Percentiles rank a stretch among this genome's conserved stretches.
These are phyloP conservation scores for Naumovozyma dairenensis DNA, from an alignment of 805 yeast species.

Conservation along the genomic window DNA sequence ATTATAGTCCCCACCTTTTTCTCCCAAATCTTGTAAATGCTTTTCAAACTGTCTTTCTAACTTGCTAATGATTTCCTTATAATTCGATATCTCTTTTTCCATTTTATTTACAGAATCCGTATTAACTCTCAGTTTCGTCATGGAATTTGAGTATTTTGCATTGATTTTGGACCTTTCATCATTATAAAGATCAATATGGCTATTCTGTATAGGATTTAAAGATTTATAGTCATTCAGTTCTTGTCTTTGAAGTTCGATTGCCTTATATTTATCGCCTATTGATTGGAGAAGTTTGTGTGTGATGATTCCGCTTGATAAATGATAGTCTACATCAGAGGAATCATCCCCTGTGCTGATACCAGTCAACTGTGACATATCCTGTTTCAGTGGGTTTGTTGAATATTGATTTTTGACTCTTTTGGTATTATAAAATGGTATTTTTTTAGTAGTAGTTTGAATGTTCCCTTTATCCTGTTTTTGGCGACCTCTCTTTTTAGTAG, in stretches of 20 bases:
- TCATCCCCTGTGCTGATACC: conserved; percentile 41
- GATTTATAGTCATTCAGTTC: conserved; percentile 41
- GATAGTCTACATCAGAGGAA: conserved; percentile 29
- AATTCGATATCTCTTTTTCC: conserved; percentile 24
- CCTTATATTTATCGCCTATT: conserved; percentile 39
- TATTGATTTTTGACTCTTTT: conserved; percentile 60
- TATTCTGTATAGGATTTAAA: conserved; percentile 32
- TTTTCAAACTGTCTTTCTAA: conserved; percentile 25
- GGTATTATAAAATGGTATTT: conserved; percentile 40
- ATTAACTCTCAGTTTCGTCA: conserved; percentile 9
- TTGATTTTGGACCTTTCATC: conserved; percentile 38
- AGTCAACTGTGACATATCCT: conserved; percentile 37
- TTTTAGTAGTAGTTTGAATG: conserved; percentile 3
- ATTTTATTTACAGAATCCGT: conserved; percentile 26
- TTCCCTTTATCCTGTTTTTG: conserved; percentile 6
- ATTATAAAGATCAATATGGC: conserved; percentile 35
- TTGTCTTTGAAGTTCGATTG: conserved; percentile 33
- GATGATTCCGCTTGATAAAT: conserved; percentile 32
- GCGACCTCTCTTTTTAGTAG: conserved; percentile 22
- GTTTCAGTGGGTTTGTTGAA: conserved; percentile 57
- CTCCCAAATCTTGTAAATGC: conserved; percentile 14
- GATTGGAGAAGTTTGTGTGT: conserved; percentile 58
- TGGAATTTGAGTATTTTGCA: conserved; percentile 36
- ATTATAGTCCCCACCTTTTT: conserved; percentile 5
- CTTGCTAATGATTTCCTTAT: conserved; percentile 18